phyloP scores from a whole-genome alignment of 306 rosid species.

The Prunus mongolica region DNA sequence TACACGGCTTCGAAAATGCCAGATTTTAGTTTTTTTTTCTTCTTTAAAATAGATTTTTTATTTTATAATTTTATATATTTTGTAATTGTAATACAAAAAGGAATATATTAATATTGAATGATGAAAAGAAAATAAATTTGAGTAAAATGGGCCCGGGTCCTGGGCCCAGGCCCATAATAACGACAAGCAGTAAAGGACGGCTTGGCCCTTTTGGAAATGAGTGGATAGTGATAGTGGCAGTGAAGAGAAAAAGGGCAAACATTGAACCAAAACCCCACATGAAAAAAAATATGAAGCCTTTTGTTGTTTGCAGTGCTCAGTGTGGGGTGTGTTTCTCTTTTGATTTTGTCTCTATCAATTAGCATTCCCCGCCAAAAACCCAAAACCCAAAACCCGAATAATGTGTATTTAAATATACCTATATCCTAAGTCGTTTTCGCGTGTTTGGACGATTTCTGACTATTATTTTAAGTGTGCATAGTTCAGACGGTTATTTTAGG shows the following conservation, averaged over 20 bases:
- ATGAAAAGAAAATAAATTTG: not conserved
- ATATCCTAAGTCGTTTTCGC: too few relatives aligned
- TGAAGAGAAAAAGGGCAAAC: not conserved
- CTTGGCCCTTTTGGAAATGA: constrained; percentile 54
- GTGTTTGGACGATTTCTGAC: too few relatives aligned
- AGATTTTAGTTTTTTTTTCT: constrained; percentile 64
- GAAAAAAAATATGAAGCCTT: not conserved
- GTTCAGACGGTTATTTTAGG: too few relatives aligned
- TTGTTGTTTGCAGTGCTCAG: not conserved
- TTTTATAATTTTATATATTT: constrained; percentile 10
- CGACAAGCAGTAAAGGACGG: constrained; percentile 57
- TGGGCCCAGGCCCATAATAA: constrained; percentile 48
- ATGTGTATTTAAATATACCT: not conserved
- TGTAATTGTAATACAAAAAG: constrained; percentile 48
- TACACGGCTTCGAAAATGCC: constrained; percentile 97
- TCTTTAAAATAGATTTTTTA: not conserved
- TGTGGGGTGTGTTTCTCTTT: not conserved
- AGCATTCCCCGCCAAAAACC: not conserved
- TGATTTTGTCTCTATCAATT: not conserved
- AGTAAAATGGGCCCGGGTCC: not conserved
- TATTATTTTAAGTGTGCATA: too few relatives aligned
- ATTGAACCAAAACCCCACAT: constrained; percentile 22
- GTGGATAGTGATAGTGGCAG: constrained; percentile 26
- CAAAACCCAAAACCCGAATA: not conserved
- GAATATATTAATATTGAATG: not conserved